These are phyloP conservation scores for Ustilago shanxiensis DNA, from an alignment of 1,284 basidiomycete species.

Conservation along the genomic window DNA sequence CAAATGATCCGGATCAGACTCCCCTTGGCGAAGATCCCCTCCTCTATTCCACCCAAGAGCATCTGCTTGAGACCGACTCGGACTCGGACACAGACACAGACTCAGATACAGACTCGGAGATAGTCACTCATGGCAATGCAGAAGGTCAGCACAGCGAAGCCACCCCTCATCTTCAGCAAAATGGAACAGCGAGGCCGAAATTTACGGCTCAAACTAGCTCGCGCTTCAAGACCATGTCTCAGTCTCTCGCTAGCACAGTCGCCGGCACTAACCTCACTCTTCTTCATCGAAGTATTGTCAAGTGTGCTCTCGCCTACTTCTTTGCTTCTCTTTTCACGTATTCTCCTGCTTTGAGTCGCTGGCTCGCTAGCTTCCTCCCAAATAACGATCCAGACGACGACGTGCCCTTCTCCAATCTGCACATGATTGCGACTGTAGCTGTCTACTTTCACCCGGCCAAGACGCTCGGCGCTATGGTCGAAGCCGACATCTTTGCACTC, in stretches of 20 bases:
- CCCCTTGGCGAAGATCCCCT: slow-evolving; percentile 60
- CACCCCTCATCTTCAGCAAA: not conserved
- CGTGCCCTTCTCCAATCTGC: slow-evolving; percentile 76
- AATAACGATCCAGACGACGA: slow-evolving; percentile 58
- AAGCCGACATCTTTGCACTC: slow-evolving; percentile 83
- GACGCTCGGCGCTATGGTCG: slow-evolving; percentile 89
- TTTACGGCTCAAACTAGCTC: not conserved
- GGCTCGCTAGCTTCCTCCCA: slow-evolving; percentile 58
- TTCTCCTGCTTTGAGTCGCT: slow-evolving; percentile 74
- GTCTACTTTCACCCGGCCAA: slow-evolving; percentile 75
- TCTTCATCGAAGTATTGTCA: slow-evolving; percentile 81
- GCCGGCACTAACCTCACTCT: slow-evolving; percentile 68
- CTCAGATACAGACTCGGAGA: slow-evolving; percentile 16
- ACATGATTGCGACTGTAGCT: slow-evolving; percentile 90
- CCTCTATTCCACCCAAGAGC: slow-evolving; percentile 47
- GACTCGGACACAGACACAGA: slow-evolving; percentile 37
- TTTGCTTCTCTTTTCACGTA: slow-evolving; percentile 93
- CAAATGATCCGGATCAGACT: slow-evolving; percentile 52
- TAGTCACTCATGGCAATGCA: not conserved
- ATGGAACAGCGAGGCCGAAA: not conserved
- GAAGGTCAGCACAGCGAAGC: not conserved
- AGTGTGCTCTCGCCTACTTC: slow-evolving; percentile 91
- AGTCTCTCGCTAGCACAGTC: slow-evolving; percentile 78
- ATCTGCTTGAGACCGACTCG: slow-evolving; percentile 48
- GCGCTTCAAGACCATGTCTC: not conserved